Evolutionary conservation across 306 rosid genomes (phyloP).

Genomic region (Cucumis hystrix): DNA sequence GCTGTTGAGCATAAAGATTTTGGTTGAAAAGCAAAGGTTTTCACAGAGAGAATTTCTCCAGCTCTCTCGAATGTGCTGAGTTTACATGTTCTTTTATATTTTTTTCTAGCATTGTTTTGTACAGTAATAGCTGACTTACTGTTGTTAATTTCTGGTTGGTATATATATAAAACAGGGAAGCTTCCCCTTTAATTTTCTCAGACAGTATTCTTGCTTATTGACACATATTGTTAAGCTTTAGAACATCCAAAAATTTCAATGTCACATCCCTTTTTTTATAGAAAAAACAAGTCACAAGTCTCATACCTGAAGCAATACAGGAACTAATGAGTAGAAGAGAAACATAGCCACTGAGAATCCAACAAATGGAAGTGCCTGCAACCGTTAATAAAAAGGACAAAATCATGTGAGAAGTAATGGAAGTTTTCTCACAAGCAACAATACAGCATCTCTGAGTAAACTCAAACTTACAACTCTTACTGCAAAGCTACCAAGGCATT

Average conservation of each 20-base stretch:
- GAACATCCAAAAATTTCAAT: background rate
- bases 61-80: no score
- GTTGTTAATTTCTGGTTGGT: no score
- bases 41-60: no score
- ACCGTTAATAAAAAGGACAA: slow-evolving; percentile 18
- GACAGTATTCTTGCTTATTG: background rate
- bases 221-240: background rate
- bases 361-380: slow-evolving; percentile 76
- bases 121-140: no score
- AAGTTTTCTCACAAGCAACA: background rate
- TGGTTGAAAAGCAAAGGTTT: no score
- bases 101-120: no score
- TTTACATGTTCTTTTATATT: no score
- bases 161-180: no score
- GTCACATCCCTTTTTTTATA: background rate
- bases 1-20: no score
- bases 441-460: background rate
- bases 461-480: background rate
- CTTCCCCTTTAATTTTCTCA: no score
- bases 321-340: slow-evolving; percentile 82
- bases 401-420: background rate
- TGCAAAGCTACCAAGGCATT: background rate
- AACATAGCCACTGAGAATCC: slow-evolving; percentile 91
- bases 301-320: slow-evolving; percentile 74
- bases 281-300: no score